Evolutionary conservation across 371 early-diverging fungal species (phyloP), one percentile per base, ranked within the genome.

Genomic region (Apophysomyces sp.): DNA sequence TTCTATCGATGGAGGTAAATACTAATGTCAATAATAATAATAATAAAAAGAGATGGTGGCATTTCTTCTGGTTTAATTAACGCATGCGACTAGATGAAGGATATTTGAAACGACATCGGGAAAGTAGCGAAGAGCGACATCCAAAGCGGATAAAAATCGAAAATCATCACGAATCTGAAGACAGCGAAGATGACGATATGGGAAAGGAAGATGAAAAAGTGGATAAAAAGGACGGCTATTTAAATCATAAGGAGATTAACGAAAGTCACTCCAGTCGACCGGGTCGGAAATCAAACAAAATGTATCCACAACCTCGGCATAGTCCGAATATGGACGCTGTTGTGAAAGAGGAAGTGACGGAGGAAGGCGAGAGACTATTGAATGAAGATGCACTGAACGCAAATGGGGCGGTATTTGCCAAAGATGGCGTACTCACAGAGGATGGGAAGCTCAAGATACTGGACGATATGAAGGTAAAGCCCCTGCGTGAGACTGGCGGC

Each of bases 121-220:
- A 68, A 5, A 52, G 41, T 9, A 66, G 49, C 29, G 40, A 36
- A 44, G 56, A 58, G 51, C 52, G 13, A 15, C 21, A 24, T 3
- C 27, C 1, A 57, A 72, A 55, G 24, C 67, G 52, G 60, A 62
- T 13, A 61, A 58, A 27, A 11, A 27, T 28, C 52, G 52, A 26
- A 1, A 26, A 60, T 0, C 21, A 60, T 4, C 52, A 60, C 1
- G 68, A 52, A 5, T 39, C 54, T 0, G 52, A 52, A 1, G 41
- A 52, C 0, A 55, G 32, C 18, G 21, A 55, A 32, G 55, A 18
- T 18, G 55, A 55, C 36, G 32, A 12, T 32, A 32, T 12, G 31
- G 21, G 31, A 55, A 55, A 31, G 32, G 31, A 55, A 29, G 55
- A 55, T 34, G 55, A 27, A 41, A 41, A 41, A 41, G 13, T 41